phyloP scores from a whole-genome alignment of 2,329 filamentous ascomycete genomes.

The Magnaporthales sp. region DNA sequence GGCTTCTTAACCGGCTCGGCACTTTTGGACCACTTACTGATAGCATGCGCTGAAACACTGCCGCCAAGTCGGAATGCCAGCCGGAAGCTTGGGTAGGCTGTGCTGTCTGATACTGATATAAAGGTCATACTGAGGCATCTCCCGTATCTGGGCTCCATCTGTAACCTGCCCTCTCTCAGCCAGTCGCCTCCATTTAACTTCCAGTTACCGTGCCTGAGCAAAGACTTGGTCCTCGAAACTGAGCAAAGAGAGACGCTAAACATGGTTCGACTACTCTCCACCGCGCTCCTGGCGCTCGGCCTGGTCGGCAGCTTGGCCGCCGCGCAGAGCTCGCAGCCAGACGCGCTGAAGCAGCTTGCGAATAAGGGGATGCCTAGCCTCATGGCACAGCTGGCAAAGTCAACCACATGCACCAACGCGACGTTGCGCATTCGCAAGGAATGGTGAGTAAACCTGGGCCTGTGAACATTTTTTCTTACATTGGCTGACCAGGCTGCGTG shows the following conservation, averaged over 20 bases:
- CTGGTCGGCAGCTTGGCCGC: not conserved
- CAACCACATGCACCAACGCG: conserved; percentile 22
- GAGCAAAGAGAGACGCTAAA: not conserved
- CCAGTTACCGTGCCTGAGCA: not conserved
- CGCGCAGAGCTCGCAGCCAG: conserved; percentile 5
- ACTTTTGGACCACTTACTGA: not conserved
- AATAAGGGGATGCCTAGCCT: conserved; percentile 16
- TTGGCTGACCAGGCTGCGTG: not conserved
- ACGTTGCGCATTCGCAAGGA: conserved; percentile 20
- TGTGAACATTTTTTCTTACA: not conserved
- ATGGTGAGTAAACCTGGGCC: too few species aligned
- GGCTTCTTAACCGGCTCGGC: not conserved
- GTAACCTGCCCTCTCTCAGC: not conserved
- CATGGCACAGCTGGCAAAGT: conserved; percentile 19
- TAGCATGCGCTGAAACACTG: not conserved
- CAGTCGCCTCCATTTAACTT: not conserved
- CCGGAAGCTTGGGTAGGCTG: not conserved
- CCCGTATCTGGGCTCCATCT: not conserved
- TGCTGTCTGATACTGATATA: not conserved
- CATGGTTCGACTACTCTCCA: not conserved
- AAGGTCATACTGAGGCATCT: not conserved
- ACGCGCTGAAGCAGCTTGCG: conserved; percentile 20
- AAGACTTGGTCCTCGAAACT: not conserved
- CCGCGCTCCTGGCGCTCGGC: not conserved
- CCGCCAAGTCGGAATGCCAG: not conserved